A percentile compares a stretch with the other conserved stretches of the same genome.
phyloP scores from a whole-genome alignment of 2,329 filamentous ascomycete genomes.

The Stromatinia cepivora region DNA sequence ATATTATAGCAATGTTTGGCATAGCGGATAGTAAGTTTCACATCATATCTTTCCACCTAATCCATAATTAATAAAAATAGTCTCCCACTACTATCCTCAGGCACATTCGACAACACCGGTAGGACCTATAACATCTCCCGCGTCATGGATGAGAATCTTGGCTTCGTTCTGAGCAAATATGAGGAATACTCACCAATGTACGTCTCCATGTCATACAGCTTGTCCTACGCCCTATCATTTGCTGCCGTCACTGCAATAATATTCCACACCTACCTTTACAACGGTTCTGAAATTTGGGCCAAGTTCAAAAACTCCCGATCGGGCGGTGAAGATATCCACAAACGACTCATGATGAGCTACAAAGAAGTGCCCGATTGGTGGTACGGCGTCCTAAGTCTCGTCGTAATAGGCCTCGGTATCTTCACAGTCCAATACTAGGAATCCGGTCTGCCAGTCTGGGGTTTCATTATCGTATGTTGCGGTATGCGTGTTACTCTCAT shows the following conservation, averaged over 20 bases:
- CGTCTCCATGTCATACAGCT: not conserved
- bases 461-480: conserved; percentile 34
- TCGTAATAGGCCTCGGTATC: conserved; percentile 47
- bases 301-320: conserved; percentile 4
- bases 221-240: conserved; percentile 65
- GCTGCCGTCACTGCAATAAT: conserved; percentile 73
- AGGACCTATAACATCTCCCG: conserved; percentile 61
- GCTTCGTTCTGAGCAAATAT: conserved; percentile 7
- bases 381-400: conserved; percentile 50
- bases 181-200: conserved; percentile 12
- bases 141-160: conserved; percentile 54
- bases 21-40: conserved; percentile 49
- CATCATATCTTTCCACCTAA: not conserved
- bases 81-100: conserved; percentile 6
- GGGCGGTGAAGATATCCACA: conserved; percentile 48
- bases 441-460: conserved; percentile 49
- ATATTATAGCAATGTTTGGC: conserved; percentile 67
- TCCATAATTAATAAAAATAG: not conserved
- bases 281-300: conserved; percentile 60
- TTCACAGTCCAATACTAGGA: conserved; percentile 12
- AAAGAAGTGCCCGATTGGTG: conserved; percentile 54
- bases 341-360: conserved; percentile 50
- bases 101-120: conserved; percentile 60
- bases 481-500: conserved; percentile 34
- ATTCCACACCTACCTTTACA: conserved; percentile 64